Evolutionary conservation across 306 rosid genomes (phyloP).

Genomic region (Inga oerstediana): DNA sequence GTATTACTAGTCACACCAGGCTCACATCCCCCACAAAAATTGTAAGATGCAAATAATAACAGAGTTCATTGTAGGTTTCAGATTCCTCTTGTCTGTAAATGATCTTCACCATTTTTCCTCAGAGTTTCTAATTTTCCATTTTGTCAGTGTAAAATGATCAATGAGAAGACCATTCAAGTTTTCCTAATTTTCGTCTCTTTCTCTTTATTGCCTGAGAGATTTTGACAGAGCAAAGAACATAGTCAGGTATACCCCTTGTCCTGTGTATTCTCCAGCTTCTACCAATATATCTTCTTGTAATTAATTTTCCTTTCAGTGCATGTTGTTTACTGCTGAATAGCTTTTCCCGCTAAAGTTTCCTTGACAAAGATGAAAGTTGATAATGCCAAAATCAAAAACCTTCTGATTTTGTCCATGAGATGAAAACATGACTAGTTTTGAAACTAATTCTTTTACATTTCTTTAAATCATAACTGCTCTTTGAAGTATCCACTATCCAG

Average conservation of each 20-base stretch:
- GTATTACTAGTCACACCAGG: constrained; percentile 6
- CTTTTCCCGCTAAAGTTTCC: not conserved
- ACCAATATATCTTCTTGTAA: not conserved
- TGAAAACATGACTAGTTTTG: not conserved
- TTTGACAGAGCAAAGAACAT: not conserved
- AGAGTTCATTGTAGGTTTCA: constrained; percentile 4
- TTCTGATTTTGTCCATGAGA: not conserved
- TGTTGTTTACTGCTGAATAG: not conserved
- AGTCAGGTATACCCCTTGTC: not conserved
- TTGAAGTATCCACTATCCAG: not conserved
- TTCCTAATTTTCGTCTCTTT: not conserved
- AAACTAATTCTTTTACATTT: not conserved
- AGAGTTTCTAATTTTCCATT: not conserved
- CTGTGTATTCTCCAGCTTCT: not conserved
- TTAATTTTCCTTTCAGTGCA: not conserved
- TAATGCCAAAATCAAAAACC: not conserved
- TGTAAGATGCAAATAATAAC: constrained; percentile 1
- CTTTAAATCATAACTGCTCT: not conserved
- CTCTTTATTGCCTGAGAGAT: not conserved
- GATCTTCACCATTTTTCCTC: constrained; percentile 13
- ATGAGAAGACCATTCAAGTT: not conserved
- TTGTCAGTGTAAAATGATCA: not conserved
- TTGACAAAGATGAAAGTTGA: not conserved
- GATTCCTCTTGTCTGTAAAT: constrained; percentile 10
- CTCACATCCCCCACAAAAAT: constrained; percentile 13